Base-by-base conservation (phyloP, 2,329 filamentous ascomycete species). In the Pestalotiopsis sp. region DNA sequence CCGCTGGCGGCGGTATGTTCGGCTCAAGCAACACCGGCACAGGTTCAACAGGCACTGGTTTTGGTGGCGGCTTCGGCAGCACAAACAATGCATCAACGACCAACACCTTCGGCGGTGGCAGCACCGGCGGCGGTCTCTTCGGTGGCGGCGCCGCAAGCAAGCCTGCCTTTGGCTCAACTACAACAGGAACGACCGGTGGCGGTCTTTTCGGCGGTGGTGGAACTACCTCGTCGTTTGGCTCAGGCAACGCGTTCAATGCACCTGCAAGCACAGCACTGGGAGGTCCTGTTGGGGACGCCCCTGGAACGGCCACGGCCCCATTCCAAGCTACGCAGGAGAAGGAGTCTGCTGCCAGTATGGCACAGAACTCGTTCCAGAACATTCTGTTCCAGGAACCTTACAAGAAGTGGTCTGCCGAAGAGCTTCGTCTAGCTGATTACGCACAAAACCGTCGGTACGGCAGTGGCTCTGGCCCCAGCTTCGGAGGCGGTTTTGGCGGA, bases 381-480 rank as follows among this genome's bases (percentile, higher is more conserved):
- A 89, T 97, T 68, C 83, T 91, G 25, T 94, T 95, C 79, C 91
- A 92, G 81, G 90, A 91, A 27, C 88, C 92, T 1, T 97, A 95
- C 83, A 91, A 91, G 79, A 97, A 96, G 78, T 98, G 92, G 84
- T 98, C 95, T 11, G 89, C 93, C n/a, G 96, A 93, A 75, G 92
- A 96, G 79, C 82, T 96, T 66, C 87, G 93, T 76, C 81, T 97
- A 70, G 93, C 90, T 60, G 96, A 99, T 80, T 99, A 99, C 79
- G 89, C 91, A 69, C 92, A 95, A 80, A 95, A 95, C 65, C 90
- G 95, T 69, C 91, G 92, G 66, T 93, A 89, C 78, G 96, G 95
- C 41, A 97, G 95, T 80, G 87, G 88, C 57, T 93, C 92, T 70
- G 94, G 93, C 38, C 92, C 94, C 72, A 94, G 94, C 69, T 68